Evolutionary conservation across 1,284 basidiomycete genomes (phyloP), one percentile per base, ranked within the genome.

Genomic region (Fomitopsis pinicola): DNA sequence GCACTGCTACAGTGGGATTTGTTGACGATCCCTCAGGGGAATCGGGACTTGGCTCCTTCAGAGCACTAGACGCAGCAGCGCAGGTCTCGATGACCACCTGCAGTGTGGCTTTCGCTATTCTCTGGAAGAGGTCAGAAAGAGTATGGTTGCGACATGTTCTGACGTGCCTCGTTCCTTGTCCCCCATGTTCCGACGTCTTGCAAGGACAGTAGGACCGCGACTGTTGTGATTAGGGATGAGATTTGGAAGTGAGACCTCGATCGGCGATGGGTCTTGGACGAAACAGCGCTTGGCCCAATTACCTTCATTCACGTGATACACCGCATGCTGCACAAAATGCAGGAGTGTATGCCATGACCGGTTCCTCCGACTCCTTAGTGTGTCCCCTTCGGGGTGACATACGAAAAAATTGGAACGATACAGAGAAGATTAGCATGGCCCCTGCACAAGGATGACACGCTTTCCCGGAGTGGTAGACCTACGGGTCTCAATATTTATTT

Each of bases 11-110:
- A 63, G 79, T 30, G 58, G 78, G 71, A 40, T 68, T 50, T 55
- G 67, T 61, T 56, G 69, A 56, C n/a, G 69, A 64, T 30, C 57
- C 19, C 35, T 52, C 50, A 15, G 64, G 40, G 2, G 63, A 44
- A 26, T 62, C 46, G 15, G 62, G 33, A 40, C 22, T 30, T 6
- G 57, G 70, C 59, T 56, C 66, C 26, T 65, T 62, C 56, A 69
- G 77, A 63, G 64, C 72, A 66, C 69, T 63, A 57, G 82, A 71
- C 1, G 82, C 80, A 42, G 77, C 74, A 7, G 76, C 71, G 72
- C 83, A 87, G 8, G 78, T 80, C 57, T 83, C 66, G 22, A 66
- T 56, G 53, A 75, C 64, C 8, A 72, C 55, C 30, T 61, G 54
- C 53, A 75, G 68, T 2, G 69, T 63, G 22, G 64, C 58, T 38